Evolutionary conservation across 352 stramenopile species (phyloP), one percentile per base, ranked within the genome.

Genomic region (Phytophthora boehmeriae): DNA sequence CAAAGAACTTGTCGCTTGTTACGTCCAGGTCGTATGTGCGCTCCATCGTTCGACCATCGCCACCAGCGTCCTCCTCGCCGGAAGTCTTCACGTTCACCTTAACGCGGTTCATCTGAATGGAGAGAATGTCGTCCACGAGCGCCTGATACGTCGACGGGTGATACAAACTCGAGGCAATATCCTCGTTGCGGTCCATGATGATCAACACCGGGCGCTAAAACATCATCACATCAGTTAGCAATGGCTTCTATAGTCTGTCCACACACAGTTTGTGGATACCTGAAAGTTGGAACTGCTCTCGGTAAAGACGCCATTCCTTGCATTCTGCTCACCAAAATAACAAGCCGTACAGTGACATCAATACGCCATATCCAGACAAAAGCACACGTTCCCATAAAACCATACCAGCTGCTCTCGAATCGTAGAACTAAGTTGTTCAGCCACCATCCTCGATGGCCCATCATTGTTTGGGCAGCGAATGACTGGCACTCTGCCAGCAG

Each of bases 171-270:
- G 95, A 97, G 17, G 97, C 87, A 20, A 99, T 78, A 73, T 99
- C 97, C 73, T 97, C 90, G 66, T 98, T 98, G 13, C 97, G 96
- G 73, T 99, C 96, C 76, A 99, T 87, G 54, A 99, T 95, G 35
- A 99, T 95, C 53, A 99, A 59, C 17, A 99, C 85, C 0, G 97
- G 97, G 54, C 96, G 84, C 79, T 97, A 22, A 23, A 5, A 32
- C 1, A 46, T 28, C n/a, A 30, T 11, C 25, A 30, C 6, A 30
- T 39, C 11, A 30, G 56, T 59, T 44, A 73, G 30, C 16, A 14
- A 20, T 14, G 38, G 14, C 8, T 28, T 32, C 1, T 54, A 28
- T 22, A 61, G 6, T 25, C 54, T 46, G 4, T 45, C 1, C 48
- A 16, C 13, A 23, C 22, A 30, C 22, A 44, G 36, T 2, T 16